Base-by-base conservation (phyloP, 257 asterid species). In the Solanum lycopersicoides region DNA sequence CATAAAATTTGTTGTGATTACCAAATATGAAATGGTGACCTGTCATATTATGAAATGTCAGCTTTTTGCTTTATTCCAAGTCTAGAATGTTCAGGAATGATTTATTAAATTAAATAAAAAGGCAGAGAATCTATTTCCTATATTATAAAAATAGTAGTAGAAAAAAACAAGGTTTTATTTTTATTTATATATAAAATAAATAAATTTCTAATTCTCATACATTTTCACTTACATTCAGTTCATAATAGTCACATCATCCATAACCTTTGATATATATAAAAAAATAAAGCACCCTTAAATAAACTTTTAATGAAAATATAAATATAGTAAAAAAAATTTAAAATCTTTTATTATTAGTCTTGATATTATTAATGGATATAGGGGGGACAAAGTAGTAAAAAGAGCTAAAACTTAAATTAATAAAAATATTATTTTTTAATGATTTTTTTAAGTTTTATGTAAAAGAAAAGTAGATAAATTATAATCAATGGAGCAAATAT, bases 21-120 rank as follows among this genome's bases (percentile, higher is more conserved):
- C 53, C 82, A 74, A 21, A 74, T 74, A 74, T 74, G 34, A 76
- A 76, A 76, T 1, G 37, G 60, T 76, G 60, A n/a, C 59, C 60
- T 42, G 83, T 76, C 83, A n/a, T 88, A 88, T 85, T 89, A 87
- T 88, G 87, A 47, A 85, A 89, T 14, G 86, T 47, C 87, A 87
- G 86, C 88, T 73, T 86, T 87, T 92, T 91, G 94, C 93, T 91
- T 93, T 47, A 86, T 88, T 84, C 86, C 89, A 86, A 91, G 89
- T 89, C 91, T 90, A 93, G 91, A 90, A 85, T 87, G 90, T 69
- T 77, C 32, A 12, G 21, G 45, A 3, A 39, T 18, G 6, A 39
- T 23, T 23, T 39, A 18, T 28, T 44, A 45, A 50, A 50, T 25
- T 44, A 7, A 15, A 79, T 47, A 14, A 47, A 47, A 47, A 5